phyloP scores from a whole-genome alignment of 2,329 filamentous ascomycete species.

The Ceratocystis alfenasii region DNA sequence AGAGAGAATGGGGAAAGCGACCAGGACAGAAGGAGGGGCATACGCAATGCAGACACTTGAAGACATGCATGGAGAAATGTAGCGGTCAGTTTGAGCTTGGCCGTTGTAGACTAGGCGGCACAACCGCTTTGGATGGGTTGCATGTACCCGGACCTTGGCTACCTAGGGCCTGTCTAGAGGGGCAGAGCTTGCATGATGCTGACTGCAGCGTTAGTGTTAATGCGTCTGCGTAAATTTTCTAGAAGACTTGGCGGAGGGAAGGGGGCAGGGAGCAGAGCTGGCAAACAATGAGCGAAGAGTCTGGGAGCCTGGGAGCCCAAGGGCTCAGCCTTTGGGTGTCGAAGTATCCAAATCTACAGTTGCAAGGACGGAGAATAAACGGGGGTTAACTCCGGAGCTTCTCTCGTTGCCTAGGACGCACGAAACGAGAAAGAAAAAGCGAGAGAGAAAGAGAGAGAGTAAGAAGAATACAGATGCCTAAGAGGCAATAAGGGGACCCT shows the following conservation, averaged over 20 bases:
- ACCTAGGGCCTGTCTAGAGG: not conserved
- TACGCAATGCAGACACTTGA: slow-evolving; percentile 6
- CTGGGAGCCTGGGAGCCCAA: too few species aligned
- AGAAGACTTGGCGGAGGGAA: not conserved
- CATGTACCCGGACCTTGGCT: not conserved
- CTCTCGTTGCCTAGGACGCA: not conserved
- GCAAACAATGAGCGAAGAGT: not conserved
- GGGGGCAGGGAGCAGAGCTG: not conserved
- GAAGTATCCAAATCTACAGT: too few species aligned
- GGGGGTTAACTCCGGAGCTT: too few species aligned
- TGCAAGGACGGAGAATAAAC: too few species aligned
- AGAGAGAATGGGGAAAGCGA: not conserved
- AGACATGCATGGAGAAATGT: not conserved
- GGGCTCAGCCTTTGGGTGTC: too few species aligned
- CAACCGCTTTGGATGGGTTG: not conserved
- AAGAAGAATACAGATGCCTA: too few species aligned
- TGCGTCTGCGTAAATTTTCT: slow-evolving; percentile 1
- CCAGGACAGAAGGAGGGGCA: not conserved
- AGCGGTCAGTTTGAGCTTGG: slow-evolving; percentile 3
- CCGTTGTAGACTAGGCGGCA: not conserved
- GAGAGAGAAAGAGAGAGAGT: not conserved
- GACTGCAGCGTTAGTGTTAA: not conserved
- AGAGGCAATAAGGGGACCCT: not conserved
- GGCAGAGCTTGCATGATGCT: not conserved
- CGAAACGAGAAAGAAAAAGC: not conserved